Conservation (phyloP, 2,329 filamentous ascomycete genomes). For the Pyricularia grisea region DNA sequence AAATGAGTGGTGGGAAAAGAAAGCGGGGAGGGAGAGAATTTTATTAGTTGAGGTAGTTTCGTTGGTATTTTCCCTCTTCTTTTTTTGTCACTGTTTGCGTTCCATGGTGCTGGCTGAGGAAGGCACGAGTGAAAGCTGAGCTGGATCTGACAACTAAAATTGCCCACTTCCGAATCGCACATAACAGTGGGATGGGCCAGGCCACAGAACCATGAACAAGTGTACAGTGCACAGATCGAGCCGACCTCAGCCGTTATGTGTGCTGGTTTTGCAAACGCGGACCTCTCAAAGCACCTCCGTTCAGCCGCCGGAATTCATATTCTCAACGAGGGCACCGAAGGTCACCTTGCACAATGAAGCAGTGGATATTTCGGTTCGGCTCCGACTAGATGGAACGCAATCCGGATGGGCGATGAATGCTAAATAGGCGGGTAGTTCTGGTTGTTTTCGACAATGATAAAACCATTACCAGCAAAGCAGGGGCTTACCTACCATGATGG, state of each 20-base stretch:
- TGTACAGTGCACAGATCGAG: background rate
- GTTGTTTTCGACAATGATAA: background rate
- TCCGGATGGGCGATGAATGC: background rate
- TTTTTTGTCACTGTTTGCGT: background rate
- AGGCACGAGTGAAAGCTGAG: slow-evolving; percentile 2
- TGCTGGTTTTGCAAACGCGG: background rate
- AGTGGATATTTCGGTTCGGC: background rate
- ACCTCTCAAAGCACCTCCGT: background rate
- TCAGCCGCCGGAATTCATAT: background rate
- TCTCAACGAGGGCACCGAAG: background rate
- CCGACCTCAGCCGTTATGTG: background rate
- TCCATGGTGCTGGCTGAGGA: background rate
- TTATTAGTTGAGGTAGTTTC: background rate
- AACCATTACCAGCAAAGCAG: background rate
- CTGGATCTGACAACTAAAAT: background rate
- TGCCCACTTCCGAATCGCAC: background rate
- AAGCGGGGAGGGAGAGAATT: background rate
- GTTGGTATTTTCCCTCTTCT: background rate
- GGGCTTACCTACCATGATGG: background rate
- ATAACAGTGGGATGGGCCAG: background rate
- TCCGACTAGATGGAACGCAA: background rate
- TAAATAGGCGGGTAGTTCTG: background rate
- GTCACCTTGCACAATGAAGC: background rate
- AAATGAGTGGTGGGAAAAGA: background rate
- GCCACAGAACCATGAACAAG: background rate